Conservation (phyloP, 129 eudicot genomes). For the Tagetes patula region DNA sequence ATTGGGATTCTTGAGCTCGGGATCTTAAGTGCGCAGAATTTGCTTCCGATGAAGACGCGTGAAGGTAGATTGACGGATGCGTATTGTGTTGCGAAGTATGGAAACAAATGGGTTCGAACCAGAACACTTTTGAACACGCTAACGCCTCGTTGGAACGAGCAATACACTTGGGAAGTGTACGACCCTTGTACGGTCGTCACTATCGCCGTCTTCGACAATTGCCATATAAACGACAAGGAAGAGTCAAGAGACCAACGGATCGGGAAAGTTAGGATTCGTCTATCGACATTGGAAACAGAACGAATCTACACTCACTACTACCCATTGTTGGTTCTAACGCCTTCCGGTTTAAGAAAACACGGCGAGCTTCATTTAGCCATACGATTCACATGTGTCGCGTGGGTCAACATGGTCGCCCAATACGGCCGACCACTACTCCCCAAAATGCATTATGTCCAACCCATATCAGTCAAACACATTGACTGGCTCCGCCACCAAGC, state of each 20-base stretch:
- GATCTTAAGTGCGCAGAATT: conserved; percentile 66
- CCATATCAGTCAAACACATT: conserved; percentile 73
- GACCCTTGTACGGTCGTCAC: conserved; percentile 91
- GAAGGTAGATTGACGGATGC: conserved; percentile 84
- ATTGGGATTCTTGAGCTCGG: conserved; percentile 87
- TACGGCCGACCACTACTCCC: conserved; percentile 90
- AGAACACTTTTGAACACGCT: conserved; percentile 78
- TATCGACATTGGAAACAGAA: conserved; percentile 79
- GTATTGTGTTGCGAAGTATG: conserved; percentile 94
- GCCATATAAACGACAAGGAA: conserved; percentile 57
- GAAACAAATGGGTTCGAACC: conserved; percentile 93
- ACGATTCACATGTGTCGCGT: conserved; percentile 79
- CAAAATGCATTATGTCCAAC: conserved; percentile 86
- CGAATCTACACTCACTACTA: conserved; percentile 69
- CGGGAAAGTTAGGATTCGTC: conserved; percentile 85
- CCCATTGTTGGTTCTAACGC: conserved; percentile 67
- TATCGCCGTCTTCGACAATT: conserved; percentile 80
- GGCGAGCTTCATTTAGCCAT: conserved; percentile 89
- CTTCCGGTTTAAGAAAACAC: conserved; percentile 69
- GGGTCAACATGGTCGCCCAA: conserved; percentile 81
- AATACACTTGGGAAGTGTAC: conserved; percentile 88
- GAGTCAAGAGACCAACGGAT: conserved; percentile 72
- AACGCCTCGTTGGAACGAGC: conserved; percentile 89
- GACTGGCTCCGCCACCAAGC: conserved; percentile 97
- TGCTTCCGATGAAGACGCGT: conserved; percentile 64